Base-by-base conservation (phyloP, 352 stramenopile species). In the Aphanomyces invadans region DNA sequence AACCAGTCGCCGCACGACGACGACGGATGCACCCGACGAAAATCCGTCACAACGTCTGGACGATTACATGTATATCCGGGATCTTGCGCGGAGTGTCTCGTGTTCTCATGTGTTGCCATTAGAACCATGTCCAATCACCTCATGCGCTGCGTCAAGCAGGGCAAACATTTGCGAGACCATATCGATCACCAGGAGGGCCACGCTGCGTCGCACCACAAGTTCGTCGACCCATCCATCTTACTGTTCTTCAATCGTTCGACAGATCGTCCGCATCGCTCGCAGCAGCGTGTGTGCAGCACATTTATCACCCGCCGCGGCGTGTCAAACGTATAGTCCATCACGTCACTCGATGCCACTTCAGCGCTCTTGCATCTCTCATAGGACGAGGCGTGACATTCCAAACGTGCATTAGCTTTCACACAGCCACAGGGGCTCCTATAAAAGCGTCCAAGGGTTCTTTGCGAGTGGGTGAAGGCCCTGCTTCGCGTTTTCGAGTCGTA, bases 11-110 rank as follows among this genome's bases (percentile, higher is more conserved):
- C 36, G 15, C 36, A 42, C 36, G 7, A 42, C 15, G 7, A 15
- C 36, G 7, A 42, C 36, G 7, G 36, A 42, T 15, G 15, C 36
- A 42, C 36, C 36, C 36, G 36, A 42, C 36, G 36, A 42, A n/a
- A n/a, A n/a, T 15, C 36, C 36, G 7, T 42, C 36, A 15, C 36
- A 57, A 23, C 60, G 28, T 15, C 26, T 67, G 11, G 21, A 67
- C 25, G 60, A 67, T 33, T 67, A 67, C 32, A 57, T 67, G 60
- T 57, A 57, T 7, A 31, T 63, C 23, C n/a, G n/a, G n/a, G n/a
- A n/a, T 55, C 48, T 15, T 55, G 7, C 23, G 19, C 28, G n/a
- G 11, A 63, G 19, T 25, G 7, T 12, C 12, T 11, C 29, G 7
- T 52, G 10, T 28, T 15, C 7, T 49, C 7, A 29, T 53, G 12